These are phyloP conservation scores for Phytophthora quininea DNA, from an alignment of 352 stramenopile genomes.

Conservation along the genomic window DNA sequence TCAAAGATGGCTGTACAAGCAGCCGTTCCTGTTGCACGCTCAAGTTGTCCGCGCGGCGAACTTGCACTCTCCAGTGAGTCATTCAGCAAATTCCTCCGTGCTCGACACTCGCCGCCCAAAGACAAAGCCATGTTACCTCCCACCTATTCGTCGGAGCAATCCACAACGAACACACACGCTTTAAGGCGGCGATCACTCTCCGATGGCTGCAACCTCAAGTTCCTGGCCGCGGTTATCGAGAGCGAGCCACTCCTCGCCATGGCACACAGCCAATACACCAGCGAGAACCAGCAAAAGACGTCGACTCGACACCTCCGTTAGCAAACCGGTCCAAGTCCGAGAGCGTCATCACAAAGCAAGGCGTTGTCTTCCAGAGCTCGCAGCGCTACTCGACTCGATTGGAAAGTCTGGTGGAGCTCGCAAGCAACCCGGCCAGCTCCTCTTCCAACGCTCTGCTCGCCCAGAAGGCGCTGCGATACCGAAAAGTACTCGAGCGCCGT, in stretches of 20 bases:
- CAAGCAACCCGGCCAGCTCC: constrained; percentile 20
- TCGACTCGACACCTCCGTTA: neutral
- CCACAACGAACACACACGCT: neutral
- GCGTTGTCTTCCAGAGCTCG: constrained; percentile 34
- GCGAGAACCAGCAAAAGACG: neutral
- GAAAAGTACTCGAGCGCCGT: constrained; percentile 35
- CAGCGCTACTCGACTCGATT: constrained; percentile 26
- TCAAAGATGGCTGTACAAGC: neutral
- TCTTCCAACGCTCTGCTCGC: constrained; percentile 40
- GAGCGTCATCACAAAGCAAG: constrained; percentile 39
- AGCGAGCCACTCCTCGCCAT: neutral
- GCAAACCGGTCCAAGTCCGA: constrained; percentile 39
- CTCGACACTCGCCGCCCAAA: neutral
- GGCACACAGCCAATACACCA: neutral
- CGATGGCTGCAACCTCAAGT: neutral
- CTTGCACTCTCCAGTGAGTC: neutral
- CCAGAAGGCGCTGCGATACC: constrained; percentile 42
- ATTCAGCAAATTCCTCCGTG: neutral
- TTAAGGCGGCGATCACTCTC: neutral
- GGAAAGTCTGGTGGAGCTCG: constrained; percentile 27
- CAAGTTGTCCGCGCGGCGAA: too few species aligned
- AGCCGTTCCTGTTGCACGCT: neutral
- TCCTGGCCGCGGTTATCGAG: neutral
- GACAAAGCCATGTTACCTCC: neutral
- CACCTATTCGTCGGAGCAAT: neutral